Base-by-base conservation (phyloP, 1,139 yeast species). In the Debaryomycetaceae sp. region DNA sequence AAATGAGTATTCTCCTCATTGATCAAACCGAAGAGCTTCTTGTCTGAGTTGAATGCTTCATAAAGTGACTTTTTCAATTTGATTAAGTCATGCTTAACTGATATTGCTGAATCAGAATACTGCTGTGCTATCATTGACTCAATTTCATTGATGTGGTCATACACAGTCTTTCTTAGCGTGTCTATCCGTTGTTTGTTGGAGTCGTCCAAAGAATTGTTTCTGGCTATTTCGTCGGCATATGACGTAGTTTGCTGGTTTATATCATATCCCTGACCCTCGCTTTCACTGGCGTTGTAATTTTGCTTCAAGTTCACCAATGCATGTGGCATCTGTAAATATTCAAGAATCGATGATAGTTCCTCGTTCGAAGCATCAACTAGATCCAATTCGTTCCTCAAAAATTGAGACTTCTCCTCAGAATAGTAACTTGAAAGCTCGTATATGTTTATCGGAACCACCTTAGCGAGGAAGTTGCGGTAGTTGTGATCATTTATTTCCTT, bases 371-470 rank as follows among this genome's bases (percentile, higher is more conserved):
- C 78, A 45, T 87, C 93, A 27, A 83, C 79, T 51, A 78, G 76
- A 49, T 90, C 98, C 41, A 84, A 75, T 57, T 88, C 93, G 44
- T 72, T 75, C 54, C 99, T 76, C 43, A 90, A 66, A 42, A 88
- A 66, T 49, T 81, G 83, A 0, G 96, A 91, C 63, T 89, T 87
- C 59, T 87, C 91, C 59, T 93, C 99, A 0, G 96, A 87, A 61
- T 93, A 93, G 52, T 82, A 73, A 54, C 97, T 88, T 45, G 88
- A 78, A 55, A 87, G 81, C 60, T 91, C 97, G 59, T 90, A 96
- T 34, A 91, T 88, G 39, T 84, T 80, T 56, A 90, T 72, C 2
- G 99, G 98, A 6, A 93, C 84, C 24, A 93, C 87, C 51, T 85
- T 86, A 45, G 76, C 85, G 63, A 86, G 88, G 41, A 93, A 74